Percentiles rank a stretch among this genome's conserved stretches.
Evolutionary conservation across 495 filamentous ascomycete genomes (phyloP).

Genomic region (Podospora pseudoanserina): DNA sequence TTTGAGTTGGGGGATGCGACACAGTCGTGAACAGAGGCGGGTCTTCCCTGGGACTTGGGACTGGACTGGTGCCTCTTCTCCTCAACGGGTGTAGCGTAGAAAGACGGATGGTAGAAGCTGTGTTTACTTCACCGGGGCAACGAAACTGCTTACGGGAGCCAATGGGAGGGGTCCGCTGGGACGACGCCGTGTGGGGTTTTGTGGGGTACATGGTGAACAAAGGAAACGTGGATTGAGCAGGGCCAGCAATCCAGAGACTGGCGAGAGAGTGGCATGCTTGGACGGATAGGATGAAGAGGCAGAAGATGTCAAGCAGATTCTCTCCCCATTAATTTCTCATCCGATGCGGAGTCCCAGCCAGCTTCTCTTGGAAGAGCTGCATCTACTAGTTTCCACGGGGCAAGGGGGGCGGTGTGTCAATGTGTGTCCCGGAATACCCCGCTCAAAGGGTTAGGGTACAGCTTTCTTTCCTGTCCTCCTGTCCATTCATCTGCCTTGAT

Average conservation of each 20-base stretch:
- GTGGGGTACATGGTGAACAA: background rate
- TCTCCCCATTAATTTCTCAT: background rate
- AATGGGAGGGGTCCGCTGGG: constrained; percentile 12
- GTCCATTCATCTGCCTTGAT: background rate
- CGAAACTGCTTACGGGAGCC: constrained; percentile 11
- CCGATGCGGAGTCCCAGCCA: background rate
- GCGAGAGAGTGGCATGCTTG: background rate
- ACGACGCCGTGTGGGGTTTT: background rate
- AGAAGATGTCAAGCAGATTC: background rate
- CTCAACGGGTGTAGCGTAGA: constrained; percentile 32
- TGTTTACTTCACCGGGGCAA: constrained; percentile 34
- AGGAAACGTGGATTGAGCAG: background rate
- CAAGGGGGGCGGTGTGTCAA: background rate
- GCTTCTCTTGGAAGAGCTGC: background rate
- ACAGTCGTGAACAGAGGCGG: constrained; percentile 27
- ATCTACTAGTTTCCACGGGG: background rate
- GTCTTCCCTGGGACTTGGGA: constrained; percentile 18
- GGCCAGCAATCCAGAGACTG: background rate
- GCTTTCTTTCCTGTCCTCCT: too few relatives aligned
- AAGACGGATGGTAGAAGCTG: constrained; percentile 11
- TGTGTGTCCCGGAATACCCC: background rate
- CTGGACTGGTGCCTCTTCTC: constrained; percentile 21
- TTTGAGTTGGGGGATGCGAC: constrained; percentile 23
- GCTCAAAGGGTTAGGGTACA: background rate
- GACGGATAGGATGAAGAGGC: background rate